A percentile compares a stretch with the other conserved stretches of the same genome.
Conservation (phyloP, 148 eudicot genomes). For the Pharnaceum exiguum region DNA sequence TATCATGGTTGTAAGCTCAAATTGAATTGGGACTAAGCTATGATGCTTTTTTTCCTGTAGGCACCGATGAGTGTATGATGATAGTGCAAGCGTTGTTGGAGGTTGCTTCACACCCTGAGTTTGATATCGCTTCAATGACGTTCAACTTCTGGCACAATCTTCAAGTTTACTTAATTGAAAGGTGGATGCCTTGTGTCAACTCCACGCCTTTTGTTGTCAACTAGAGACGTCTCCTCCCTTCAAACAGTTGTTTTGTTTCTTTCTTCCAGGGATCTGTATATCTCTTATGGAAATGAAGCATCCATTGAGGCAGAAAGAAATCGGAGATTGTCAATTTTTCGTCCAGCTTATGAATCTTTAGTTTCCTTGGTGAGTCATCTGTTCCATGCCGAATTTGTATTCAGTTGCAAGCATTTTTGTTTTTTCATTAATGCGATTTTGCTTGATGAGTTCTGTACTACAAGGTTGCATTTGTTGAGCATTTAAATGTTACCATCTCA, state of each 20-base stretch:
- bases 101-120: slow-evolving; percentile 94
- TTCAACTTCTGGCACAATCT: slow-evolving; percentile 98
- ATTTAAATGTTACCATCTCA: too few relatives aligned
- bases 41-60: slow-evolving; percentile 40
- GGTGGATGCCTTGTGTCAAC: slow-evolving; percentile 31
- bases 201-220: slow-evolving; percentile 4
- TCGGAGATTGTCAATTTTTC: slow-evolving; percentile 62
- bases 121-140: slow-evolving; percentile 98
- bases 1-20: too few relatives aligned
- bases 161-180: slow-evolving; percentile 77
- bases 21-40: too few relatives aligned
- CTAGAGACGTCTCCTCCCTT: not conserved
- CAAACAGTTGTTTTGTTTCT: slow-evolving; percentile 4
- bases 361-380: slow-evolving; percentile 79
- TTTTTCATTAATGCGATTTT: not conserved
- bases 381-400: not conserved
- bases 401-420: not conserved
- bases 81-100: slow-evolving; percentile 82
- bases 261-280: slow-evolving; percentile 56
- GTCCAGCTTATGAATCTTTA: slow-evolving; percentile 85
- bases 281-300: slow-evolving; percentile 56
- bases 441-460: not conserved
- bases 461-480: too few relatives aligned
- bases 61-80: slow-evolving; percentile 89
- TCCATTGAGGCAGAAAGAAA: slow-evolving; percentile 77